Evolutionary conservation across 2,329 filamentous ascomycete genomes (phyloP).

Genomic region (Aspergillus floridensis): DNA sequence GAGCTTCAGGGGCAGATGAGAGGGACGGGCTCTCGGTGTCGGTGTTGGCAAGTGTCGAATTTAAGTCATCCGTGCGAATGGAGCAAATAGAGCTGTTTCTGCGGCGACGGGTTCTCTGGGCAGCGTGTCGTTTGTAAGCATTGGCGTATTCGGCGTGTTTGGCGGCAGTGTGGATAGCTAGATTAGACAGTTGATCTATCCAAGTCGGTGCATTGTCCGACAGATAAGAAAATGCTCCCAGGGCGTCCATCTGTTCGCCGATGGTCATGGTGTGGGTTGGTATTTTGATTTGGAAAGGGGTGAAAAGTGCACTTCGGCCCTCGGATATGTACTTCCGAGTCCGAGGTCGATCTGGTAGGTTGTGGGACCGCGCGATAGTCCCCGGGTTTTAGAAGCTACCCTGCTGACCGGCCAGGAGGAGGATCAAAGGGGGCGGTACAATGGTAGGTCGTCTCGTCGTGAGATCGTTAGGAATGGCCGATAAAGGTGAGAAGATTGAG

Average conservation of each 20-base stretch:
- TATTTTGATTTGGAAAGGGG: neutral
- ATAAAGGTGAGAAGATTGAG: neutral
- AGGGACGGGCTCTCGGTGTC: neutral
- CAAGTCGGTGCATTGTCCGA: constrained; percentile 46
- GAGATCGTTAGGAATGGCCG: constrained; percentile 6
- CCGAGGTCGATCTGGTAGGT: neutral
- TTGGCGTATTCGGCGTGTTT: constrained; percentile 45
- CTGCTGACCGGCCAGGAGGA: neutral
- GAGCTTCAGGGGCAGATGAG: constrained; percentile 3
- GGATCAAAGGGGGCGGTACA: neutral
- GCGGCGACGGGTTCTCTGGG: constrained; percentile 32
- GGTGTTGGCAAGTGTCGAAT: neutral
- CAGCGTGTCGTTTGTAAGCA: constrained; percentile 39
- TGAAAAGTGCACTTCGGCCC: neutral
- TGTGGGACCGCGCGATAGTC: neutral
- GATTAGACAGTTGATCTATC: constrained; percentile 42
- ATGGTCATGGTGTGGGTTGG: constrained; percentile 10
- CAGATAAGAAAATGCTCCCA: constrained; percentile 46
- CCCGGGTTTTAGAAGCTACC: neutral
- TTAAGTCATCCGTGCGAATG: constrained; percentile 33
- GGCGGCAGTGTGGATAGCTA: constrained; percentile 40
- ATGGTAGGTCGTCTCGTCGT: constrained; percentile 13
- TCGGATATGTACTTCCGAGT: constrained; percentile 3
- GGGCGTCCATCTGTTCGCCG: constrained; percentile 37
- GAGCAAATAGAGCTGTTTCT: constrained; percentile 46